Conservation (phyloP, 2,329 filamentous ascomycete species). For the Talaromyces sp. region DNA sequence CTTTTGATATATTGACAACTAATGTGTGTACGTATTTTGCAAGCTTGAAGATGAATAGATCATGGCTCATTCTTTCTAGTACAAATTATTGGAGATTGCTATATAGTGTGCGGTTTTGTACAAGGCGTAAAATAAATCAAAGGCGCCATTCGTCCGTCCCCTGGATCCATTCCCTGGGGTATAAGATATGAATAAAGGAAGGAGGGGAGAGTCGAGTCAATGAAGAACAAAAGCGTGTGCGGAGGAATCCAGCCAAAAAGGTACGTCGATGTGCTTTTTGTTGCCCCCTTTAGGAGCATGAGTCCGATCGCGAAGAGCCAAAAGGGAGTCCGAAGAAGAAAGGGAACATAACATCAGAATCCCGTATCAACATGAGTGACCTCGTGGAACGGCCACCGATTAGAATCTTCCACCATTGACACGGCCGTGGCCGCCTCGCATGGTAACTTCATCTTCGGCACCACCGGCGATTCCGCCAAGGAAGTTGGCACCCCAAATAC, state of each 20-base stretch:
- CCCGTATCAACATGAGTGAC: neutral
- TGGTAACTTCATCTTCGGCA: slow-evolving; percentile 39
- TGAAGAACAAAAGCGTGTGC: slow-evolving; percentile 11
- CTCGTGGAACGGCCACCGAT: neutral
- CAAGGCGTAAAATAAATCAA: slow-evolving; percentile 14
- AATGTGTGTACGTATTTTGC: no score
- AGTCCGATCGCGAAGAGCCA: no score
- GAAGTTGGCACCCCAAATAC: slow-evolving; percentile 56
- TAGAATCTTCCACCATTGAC: slow-evolving; percentile 38
- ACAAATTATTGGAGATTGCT: slow-evolving; percentile 18
- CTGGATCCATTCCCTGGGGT: slow-evolving; percentile 26
- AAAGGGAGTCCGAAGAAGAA: neutral
- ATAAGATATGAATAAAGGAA: slow-evolving; percentile 25
- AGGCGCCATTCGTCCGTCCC: slow-evolving; percentile 21
- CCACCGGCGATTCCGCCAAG: slow-evolving; percentile 43
- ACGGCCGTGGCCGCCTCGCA: slow-evolving; percentile 25
- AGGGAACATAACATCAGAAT: neutral
- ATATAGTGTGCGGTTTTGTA: slow-evolving; percentile 24
- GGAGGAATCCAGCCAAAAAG: neutral
- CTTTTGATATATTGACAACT: no score
- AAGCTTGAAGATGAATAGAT: no score
- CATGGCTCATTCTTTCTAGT: neutral
- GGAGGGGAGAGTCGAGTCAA: slow-evolving; percentile 20
- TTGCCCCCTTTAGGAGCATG: neutral
- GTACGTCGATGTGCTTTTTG: neutral